These are phyloP conservation scores for Russula virescens DNA, from an alignment of 768 basidiomycete species.

Conservation along the genomic window DNA sequence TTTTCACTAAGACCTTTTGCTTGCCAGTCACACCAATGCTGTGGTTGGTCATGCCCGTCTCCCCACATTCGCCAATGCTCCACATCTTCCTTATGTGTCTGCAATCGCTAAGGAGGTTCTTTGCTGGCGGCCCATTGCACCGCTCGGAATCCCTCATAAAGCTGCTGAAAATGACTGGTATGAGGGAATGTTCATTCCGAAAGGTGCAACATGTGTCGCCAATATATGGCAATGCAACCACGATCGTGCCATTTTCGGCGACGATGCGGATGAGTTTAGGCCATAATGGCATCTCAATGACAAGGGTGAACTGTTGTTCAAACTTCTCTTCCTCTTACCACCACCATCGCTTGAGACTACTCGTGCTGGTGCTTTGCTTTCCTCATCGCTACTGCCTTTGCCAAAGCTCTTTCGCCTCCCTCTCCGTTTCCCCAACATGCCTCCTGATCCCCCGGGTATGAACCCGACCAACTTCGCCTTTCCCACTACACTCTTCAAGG, in stretches of 20 bases:
- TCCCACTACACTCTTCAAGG: too few relatives aligned
- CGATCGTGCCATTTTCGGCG: constrained; percentile 27
- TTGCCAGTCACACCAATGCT: too few relatives aligned
- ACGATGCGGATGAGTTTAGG: constrained; percentile 25
- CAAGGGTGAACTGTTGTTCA: constrained; percentile 23
- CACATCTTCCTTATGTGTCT: constrained; percentile 16
- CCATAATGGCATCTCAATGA: constrained; percentile 27
- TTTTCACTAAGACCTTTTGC: too few relatives aligned
- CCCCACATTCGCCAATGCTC: constrained; percentile 16
- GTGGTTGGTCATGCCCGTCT: constrained; percentile 11
- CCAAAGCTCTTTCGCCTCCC: too few relatives aligned
- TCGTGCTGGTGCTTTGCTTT: too few relatives aligned
- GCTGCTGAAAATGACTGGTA: constrained; percentile 22
- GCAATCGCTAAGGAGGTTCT: constrained; percentile 21
- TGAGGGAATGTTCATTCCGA: constrained; percentile 29
- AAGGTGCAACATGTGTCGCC: constrained; percentile 31
- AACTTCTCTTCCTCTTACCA: too few relatives aligned
- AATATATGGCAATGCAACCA: constrained; percentile 29
- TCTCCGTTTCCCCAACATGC: too few relatives aligned
- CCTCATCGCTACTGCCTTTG: too few relatives aligned
- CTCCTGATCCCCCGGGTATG: too few relatives aligned
- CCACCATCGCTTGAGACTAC: too few relatives aligned
- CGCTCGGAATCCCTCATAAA: constrained; percentile 23
- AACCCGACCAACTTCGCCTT: too few relatives aligned
- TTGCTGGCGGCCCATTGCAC: constrained; percentile 1